A percentile compares a stretch with the other conserved stretches of the same genome.
Evolutionary conservation across 768 basidiomycete genomes (phyloP).

Genomic region (Suillus hirtellus): DNA sequence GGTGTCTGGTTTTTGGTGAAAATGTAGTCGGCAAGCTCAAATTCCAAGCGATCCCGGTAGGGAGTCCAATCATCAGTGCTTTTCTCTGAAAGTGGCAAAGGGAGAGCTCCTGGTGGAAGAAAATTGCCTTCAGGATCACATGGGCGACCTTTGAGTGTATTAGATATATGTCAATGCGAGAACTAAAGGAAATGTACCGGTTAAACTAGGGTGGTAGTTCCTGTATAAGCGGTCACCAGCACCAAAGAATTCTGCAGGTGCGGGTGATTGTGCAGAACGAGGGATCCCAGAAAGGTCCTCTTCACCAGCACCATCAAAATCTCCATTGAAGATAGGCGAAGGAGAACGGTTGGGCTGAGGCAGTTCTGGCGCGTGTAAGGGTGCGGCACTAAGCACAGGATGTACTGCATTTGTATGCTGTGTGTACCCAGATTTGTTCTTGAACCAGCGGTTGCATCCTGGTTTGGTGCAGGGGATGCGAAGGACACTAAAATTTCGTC

Average conservation of each 20-base stretch:
- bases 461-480: constrained; percentile 5
- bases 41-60: too few species aligned
- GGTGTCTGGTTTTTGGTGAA: too few species aligned
- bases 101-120: constrained; percentile 15
- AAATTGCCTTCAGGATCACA: constrained; percentile 11
- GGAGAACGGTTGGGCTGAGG: not conserved
- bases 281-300: too few species aligned
- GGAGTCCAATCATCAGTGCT: too few species aligned
- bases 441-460: constrained; percentile 1
- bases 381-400: not conserved
- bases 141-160: not conserved
- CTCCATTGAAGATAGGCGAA: not conserved
- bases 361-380: not conserved
- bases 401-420: not conserved
- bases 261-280: too few species aligned
- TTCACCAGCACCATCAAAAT: too few species aligned
- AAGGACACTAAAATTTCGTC: constrained; percentile 3
- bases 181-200: not conserved
- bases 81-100: not conserved
- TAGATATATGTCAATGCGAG: not conserved
- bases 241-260: not conserved
- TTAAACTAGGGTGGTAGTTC: constrained; percentile 13
- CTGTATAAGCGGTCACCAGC: not conserved
- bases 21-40: too few species aligned
- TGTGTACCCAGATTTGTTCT: constrained; percentile 1